Evolutionary conservation across 139 green algal genomes (phyloP).

Genomic region (Picochlorum sp.): DNA sequence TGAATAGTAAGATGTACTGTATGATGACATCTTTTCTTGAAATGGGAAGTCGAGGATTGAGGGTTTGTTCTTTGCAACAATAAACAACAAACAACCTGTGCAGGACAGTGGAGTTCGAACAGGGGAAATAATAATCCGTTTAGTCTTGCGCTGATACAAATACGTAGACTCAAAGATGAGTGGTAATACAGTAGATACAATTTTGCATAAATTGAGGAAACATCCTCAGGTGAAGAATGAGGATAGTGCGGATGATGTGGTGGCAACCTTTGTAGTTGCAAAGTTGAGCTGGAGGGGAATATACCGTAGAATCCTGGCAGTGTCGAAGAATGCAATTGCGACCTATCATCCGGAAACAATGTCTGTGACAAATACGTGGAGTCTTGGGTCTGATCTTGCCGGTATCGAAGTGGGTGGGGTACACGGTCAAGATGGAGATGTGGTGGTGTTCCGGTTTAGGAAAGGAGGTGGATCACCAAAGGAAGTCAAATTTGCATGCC

Average conservation of each 20-base stretch:
- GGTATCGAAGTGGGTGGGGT: slow-evolving; percentile 12
- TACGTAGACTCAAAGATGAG: neutral
- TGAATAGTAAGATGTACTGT: too few relatives aligned
- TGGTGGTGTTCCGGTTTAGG: slow-evolving; percentile 50
- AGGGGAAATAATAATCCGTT: too few relatives aligned
- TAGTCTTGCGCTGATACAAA: too few relatives aligned
- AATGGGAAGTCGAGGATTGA: too few relatives aligned
- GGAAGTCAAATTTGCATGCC: slow-evolving; percentile 62
- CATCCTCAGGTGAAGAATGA: neutral
- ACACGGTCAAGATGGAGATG: slow-evolving; percentile 19
- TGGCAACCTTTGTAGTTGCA: slow-evolving; percentile 55
- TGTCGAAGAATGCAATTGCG: slow-evolving; percentile 37
- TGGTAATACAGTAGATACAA: neutral
- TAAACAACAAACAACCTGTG: too few relatives aligned
- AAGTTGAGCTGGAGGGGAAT: slow-evolving; percentile 72
- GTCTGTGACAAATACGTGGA: slow-evolving; percentile 68
- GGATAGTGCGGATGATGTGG: neutral
- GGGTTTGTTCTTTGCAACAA: too few relatives aligned
- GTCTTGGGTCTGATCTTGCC: slow-evolving; percentile 40
- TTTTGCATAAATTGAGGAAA: neutral
- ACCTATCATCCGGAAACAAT: slow-evolving; percentile 71
- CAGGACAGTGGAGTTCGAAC: too few relatives aligned
- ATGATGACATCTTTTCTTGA: too few relatives aligned
- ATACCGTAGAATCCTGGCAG: slow-evolving; percentile 64
- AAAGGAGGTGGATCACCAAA: slow-evolving; percentile 64